Percentiles rank a stretch among this genome's conserved stretches.
Evolutionary conservation across 495 filamentous ascomycete species (phyloP).

Genomic region (Hypoxylon fragiforme): DNA sequence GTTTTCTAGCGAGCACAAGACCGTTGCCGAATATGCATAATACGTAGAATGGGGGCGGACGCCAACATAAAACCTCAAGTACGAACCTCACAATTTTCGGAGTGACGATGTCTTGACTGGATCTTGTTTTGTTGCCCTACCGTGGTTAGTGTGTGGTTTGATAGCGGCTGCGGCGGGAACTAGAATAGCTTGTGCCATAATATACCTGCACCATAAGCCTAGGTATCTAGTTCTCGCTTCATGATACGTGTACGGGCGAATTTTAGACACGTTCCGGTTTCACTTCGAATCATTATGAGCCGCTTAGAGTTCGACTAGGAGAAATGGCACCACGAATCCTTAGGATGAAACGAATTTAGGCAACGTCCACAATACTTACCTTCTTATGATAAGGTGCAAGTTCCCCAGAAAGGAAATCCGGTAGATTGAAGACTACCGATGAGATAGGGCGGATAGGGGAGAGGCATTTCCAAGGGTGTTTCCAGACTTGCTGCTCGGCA

Average conservation of each 20-base stretch:
- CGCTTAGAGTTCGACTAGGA: too few species aligned
- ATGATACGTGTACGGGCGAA: neutral
- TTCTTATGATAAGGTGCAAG: too few species aligned
- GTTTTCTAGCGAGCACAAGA: conserved; percentile 10
- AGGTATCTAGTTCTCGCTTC: neutral
- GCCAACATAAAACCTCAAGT: neutral
- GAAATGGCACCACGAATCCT: too few species aligned
- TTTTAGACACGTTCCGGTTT: neutral
- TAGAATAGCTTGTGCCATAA: neutral
- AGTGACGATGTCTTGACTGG: neutral
- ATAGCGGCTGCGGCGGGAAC: neutral
- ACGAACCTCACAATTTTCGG: too few species aligned
- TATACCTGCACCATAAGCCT: neutral
- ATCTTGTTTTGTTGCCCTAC: neutral
- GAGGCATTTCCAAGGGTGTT: too few species aligned
- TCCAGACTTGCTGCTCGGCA: too few species aligned
- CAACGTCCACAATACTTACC: too few species aligned
- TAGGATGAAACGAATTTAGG: too few species aligned
- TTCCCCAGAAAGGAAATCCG: too few species aligned
- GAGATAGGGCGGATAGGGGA: too few species aligned
- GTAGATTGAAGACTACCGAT: too few species aligned
- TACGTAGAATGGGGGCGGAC: neutral
- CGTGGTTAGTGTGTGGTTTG: neutral
- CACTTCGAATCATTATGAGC: too few species aligned
- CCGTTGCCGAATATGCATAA: conserved; percentile 15